Evolutionary conservation across 2,329 filamentous ascomycete genomes (phyloP), one percentile per base, ranked within the genome.

Genomic region (Simplicillium sp.): DNA sequence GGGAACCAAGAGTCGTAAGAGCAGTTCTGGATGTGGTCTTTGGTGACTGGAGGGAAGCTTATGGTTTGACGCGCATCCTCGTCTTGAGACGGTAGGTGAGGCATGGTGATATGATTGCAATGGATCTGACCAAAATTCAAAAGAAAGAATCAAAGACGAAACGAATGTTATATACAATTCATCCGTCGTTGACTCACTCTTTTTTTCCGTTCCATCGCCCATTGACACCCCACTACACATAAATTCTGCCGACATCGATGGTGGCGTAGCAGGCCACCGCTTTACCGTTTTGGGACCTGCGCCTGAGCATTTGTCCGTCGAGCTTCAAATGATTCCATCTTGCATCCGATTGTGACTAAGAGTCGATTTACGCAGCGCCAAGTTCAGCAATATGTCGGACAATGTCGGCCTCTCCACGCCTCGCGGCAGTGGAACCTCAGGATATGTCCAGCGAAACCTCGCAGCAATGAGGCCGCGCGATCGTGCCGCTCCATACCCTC

Each of bases 401-500:
- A 98, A 98, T 68, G 92, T 98, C 56, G 94, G 92, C 43, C 87
- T 98, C 54, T 81, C 84, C 43, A 98, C 92, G 4, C 92, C 92
- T 3, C 83, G 92, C 55, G 92, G 92, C 51, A 94, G 86, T 58
- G 92, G 92, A 37, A 98, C 92, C 43, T 97, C 90, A 1, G 92
- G 92, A 58, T 97, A 97, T 61, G 90, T 98, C 42, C 90, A 97
- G 66, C 87, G 88, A 62, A 98, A 97, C 68, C 79, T 88, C 29
- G 92, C 92, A 14, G 82, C 90, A 58, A 80, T 96, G 52, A 80
- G 76, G 57, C 88, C 86, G 25, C 88, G 90, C 65, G 87, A 94
- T 66, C 76, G 79, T 53, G 74, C 70, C 44, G 80, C 81, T 14
- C 89, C 88, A 0, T 95, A 94, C 62, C 77, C 80, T 28, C 20